Percentiles rank a stretch among this genome's conserved stretches.
Evolutionary conservation across 2,329 filamentous ascomycete genomes (phyloP).

Genomic region (Truncatella angustata): DNA sequence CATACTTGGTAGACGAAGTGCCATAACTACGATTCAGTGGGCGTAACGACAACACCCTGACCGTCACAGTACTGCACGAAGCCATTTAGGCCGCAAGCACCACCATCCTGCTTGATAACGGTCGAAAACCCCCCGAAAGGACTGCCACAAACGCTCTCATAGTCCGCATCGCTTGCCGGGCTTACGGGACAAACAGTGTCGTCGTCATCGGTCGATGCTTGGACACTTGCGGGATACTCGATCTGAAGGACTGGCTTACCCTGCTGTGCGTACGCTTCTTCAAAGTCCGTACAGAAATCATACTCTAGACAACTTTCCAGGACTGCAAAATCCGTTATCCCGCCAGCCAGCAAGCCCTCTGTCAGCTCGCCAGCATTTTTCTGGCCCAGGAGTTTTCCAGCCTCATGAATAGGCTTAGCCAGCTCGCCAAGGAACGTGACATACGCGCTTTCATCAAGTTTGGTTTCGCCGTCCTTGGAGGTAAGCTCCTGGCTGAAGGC

Average conservation of each 20-base stretch:
- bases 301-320: slow-evolving; percentile 2
- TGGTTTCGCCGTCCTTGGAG: neutral
- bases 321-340: slow-evolving; percentile 4
- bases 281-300: neutral
- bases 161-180: neutral
- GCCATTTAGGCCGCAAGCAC: neutral
- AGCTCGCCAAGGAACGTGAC: neutral
- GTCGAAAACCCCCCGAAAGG: neutral
- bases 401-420: neutral
- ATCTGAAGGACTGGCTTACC: slow-evolving; percentile 9
- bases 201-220: neutral
- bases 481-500: neutral
- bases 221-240: slow-evolving; percentile 6
- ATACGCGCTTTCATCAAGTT: slow-evolving; percentile 1
- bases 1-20: no score
- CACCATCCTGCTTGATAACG: slow-evolving; percentile 6
- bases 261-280: neutral
- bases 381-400: slow-evolving; percentile 4
- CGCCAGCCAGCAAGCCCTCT: neutral
- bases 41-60: neutral
- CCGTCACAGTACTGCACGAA: slow-evolving; percentile 8
- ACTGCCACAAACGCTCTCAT: neutral
- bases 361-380: slow-evolving; percentile 9
- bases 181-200: neutral
- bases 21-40: neutral